Conservation (phyloP, 176 grass and related monocot genomes). For the Sorghum bicolor region Sorghum_bicolor_NCBIv3 NC_012871.2:14382001-14382500, state of each 20-base stretch:
- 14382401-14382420: background rate
- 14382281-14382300: constrained; percentile 74
- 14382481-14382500: constrained; percentile 98
- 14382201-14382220: background rate
- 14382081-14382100: constrained; percentile 87
- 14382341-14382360: constrained; percentile 78
- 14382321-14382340: constrained; percentile 78
- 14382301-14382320: constrained; percentile 54
- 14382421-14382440: background rate
- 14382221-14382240: background rate
- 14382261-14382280: constrained; percentile 57
- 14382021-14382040: constrained; percentile 86
- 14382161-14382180: constrained; percentile 80
- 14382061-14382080: constrained; percentile 84
- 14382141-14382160: constrained; percentile 73
- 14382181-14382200: constrained; percentile 94
- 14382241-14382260: background rate
- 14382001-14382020: constrained; percentile 94
- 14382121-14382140: constrained; percentile 94
- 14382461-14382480: constrained; percentile 42
- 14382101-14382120: constrained; percentile 95
- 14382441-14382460: background rate
- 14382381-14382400: constrained; percentile 77
- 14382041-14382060: constrained; percentile 78
- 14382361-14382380: constrained; percentile 93